A percentile compares a stretch with the other conserved stretches of the same genome.
Evolutionary conservation across 179 eudicot species (phyloP).

Genomic region (Drosera spatulata): DNA sequence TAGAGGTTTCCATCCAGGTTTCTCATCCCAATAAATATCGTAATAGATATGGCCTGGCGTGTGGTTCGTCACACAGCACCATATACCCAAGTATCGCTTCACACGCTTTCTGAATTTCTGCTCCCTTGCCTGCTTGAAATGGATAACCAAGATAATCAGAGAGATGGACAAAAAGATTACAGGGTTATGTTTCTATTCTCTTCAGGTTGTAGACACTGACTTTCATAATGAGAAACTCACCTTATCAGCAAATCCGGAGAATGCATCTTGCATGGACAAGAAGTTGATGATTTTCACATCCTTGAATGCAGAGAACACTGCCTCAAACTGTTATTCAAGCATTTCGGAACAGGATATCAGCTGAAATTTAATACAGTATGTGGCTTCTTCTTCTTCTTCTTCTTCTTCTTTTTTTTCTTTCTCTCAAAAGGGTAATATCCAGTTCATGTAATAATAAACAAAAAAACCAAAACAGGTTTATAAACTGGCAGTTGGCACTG

Average conservation of each 20-base stretch:
- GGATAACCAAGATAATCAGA: constrained; percentile 4
- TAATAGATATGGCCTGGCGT: constrained; percentile 88
- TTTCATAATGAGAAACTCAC: constrained; percentile 16
- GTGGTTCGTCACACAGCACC: constrained; percentile 79
- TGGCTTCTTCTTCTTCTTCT: too few relatives aligned
- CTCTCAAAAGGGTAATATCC: too few relatives aligned
- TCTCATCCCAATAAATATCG: constrained; percentile 97
- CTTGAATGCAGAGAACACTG: constrained; percentile 46
- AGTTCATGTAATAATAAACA: too few relatives aligned
- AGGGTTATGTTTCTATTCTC: background rate
- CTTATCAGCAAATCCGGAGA: constrained; percentile 72
- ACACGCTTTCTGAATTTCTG: constrained; percentile 66
- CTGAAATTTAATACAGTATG: too few relatives aligned
- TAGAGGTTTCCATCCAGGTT: constrained; percentile 79
- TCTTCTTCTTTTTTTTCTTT: too few relatives aligned
- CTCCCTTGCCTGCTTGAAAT: constrained; percentile 37
- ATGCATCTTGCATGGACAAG: constrained; percentile 79
- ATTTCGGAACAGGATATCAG: background rate
- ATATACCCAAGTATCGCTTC: constrained; percentile 69
- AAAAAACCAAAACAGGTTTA: too few relatives aligned
- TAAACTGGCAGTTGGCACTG: too few relatives aligned
- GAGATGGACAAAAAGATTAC: background rate
- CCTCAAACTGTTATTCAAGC: constrained; percentile 33
- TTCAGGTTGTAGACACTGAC: background rate
- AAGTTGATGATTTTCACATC: constrained; percentile 77